phyloP scores from a whole-genome alignment of 768 basidiomycete species.

The Kwoniella dejecticola region DNA sequence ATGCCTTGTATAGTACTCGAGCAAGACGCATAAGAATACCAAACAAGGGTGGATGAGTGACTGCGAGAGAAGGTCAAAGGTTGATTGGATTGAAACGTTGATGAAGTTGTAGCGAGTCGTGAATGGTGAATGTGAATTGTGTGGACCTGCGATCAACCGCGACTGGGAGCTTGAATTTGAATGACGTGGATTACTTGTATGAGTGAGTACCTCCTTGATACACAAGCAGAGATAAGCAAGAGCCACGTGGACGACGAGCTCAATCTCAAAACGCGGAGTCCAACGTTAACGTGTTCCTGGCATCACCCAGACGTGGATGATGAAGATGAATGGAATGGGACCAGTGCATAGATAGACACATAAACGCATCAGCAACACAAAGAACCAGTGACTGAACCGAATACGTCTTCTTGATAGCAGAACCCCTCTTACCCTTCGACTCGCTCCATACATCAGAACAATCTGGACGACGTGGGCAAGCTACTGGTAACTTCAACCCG shows the following conservation, averaged over 20 bases:
- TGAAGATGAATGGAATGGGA: too few relatives aligned
- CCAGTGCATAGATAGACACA: too few relatives aligned
- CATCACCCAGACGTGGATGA: neutral
- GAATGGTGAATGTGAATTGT: neutral
- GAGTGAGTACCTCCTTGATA: neutral
- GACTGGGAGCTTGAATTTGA: neutral
- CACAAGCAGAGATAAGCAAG: neutral
- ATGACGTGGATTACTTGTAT: neutral
- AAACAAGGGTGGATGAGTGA: neutral
- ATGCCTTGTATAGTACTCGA: constrained; percentile 14
- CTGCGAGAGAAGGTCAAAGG: neutral
- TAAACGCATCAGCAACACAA: too few relatives aligned
- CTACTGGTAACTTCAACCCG: too few relatives aligned
- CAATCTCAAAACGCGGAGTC: too few relatives aligned
- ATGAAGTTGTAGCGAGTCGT: constrained; percentile 1
- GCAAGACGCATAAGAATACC: constrained; percentile 15
- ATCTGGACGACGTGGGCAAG: too few relatives aligned
- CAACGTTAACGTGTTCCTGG: too few relatives aligned
- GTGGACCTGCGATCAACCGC: neutral
- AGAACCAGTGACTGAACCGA: too few relatives aligned
- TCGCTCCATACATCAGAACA: too few relatives aligned
- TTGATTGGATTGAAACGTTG: neutral
- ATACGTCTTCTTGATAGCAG: too few relatives aligned
- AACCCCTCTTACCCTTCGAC: too few relatives aligned
- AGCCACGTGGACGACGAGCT: neutral